Percentiles rank a stretch among this genome's conserved stretches.
Conservation (phyloP, 2,329 filamentous ascomycete genomes). For the Parascedosporium putredinis region DNA sequence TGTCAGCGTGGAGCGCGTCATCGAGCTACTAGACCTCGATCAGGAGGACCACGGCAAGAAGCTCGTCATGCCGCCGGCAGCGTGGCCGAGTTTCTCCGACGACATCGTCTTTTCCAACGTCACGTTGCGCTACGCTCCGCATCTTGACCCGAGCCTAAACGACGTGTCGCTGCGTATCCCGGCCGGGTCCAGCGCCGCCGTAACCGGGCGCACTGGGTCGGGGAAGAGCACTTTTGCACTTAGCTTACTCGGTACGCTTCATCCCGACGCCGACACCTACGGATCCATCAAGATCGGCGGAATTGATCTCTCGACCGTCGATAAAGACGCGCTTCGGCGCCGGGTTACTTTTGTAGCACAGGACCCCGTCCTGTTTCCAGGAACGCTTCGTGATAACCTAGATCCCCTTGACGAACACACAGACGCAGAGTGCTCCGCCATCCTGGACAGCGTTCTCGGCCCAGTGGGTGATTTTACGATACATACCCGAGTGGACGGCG, state of each 20-base stretch:
- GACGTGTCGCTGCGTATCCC: slow-evolving; percentile 65
- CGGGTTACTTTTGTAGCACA: slow-evolving; percentile 55
- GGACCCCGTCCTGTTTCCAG: slow-evolving; percentile 51
- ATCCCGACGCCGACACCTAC: slow-evolving; percentile 24
- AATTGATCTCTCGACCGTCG: slow-evolving; percentile 39
- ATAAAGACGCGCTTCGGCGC: slow-evolving; percentile 44
- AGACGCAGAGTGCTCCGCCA: slow-evolving; percentile 36
- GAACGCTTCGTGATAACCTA: slow-evolving; percentile 51
- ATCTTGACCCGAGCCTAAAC: slow-evolving; percentile 62
- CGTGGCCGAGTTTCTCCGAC: slow-evolving; percentile 64
- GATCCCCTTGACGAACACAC: slow-evolving; percentile 54
- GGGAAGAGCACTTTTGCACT: slow-evolving; percentile 72
- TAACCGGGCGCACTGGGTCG: slow-evolving; percentile 76
- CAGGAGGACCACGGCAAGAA: slow-evolving; percentile 56
- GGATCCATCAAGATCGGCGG: slow-evolving; percentile 45
- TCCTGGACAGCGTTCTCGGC: slow-evolving; percentile 51
- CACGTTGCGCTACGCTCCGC: slow-evolving; percentile 68
- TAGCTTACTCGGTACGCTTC: slow-evolving; percentile 45
- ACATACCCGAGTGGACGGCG: slow-evolving; percentile 42
- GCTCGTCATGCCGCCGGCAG: slow-evolving; percentile 53
- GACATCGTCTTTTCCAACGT: slow-evolving; percentile 68
- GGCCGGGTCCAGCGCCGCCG: slow-evolving; percentile 47
- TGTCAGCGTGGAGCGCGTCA: slow-evolving; percentile 77
- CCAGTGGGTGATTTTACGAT: slow-evolving; percentile 29
- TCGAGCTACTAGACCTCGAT: slow-evolving; percentile 70